phyloP scores from a whole-genome alignment of 768 basidiomycete genomes.

The Boletus sp. region DNA sequence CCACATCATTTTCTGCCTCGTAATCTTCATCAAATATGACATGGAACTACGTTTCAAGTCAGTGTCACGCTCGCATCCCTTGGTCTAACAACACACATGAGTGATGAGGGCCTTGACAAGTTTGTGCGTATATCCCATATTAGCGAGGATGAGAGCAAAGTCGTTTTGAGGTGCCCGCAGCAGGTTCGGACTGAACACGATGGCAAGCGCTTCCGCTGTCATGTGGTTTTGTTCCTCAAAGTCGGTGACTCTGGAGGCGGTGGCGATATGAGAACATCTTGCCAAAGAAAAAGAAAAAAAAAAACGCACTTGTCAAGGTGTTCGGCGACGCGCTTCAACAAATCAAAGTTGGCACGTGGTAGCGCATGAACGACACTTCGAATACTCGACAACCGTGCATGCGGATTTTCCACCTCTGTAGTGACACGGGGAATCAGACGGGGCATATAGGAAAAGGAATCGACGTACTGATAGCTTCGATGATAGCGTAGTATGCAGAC shows the following conservation, averaged over 20 bases:
- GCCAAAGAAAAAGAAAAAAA: background rate
- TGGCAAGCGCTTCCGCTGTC: constrained; percentile 81
- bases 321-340: constrained; percentile 75
- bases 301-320: constrained; percentile 69
- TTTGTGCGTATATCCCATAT: constrained; percentile 75
- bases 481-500: constrained; percentile 60
- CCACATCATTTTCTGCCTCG: constrained; percentile 48
- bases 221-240: constrained; percentile 88
- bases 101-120: constrained; percentile 74
- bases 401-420: constrained; percentile 67
- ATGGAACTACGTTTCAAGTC: constrained; percentile 43
- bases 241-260: constrained; percentile 65
- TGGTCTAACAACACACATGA: constrained; percentile 51
- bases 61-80: background rate
- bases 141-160: constrained; percentile 71
- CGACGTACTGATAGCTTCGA: constrained; percentile 65
- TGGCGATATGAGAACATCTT: background rate
- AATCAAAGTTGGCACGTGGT: constrained; percentile 70
- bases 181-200: constrained; percentile 82
- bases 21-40: constrained; percentile 74
- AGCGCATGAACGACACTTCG: constrained; percentile 66
- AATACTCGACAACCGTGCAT: constrained; percentile 59
- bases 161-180: constrained; percentile 76
- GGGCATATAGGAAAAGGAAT: background rate
- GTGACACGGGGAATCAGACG: constrained; percentile 3